These are phyloP conservation scores for Pseudozyma sp. DNA, from an alignment of 1,284 basidiomycete species.

Conservation along the genomic window DNA sequence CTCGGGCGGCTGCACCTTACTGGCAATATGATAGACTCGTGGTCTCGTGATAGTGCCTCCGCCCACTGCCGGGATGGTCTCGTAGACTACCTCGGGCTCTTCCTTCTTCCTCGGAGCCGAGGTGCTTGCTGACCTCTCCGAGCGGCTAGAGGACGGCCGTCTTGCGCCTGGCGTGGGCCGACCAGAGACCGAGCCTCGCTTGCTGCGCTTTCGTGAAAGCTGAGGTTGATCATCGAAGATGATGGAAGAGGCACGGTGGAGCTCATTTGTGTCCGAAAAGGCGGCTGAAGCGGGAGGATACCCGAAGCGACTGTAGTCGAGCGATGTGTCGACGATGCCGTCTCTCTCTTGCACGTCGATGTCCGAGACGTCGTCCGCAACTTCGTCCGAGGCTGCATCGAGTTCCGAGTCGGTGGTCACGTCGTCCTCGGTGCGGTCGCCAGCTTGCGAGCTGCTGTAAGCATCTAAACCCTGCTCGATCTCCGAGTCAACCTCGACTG, in stretches of 20 bases:
- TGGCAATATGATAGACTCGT: constrained; percentile 79
- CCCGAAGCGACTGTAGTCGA: constrained; percentile 56
- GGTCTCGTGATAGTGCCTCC: constrained; percentile 81
- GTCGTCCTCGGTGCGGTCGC: constrained; percentile 26
- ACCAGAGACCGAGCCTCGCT: constrained; percentile 24
- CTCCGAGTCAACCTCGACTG: constrained; percentile 25
- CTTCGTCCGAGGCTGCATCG: constrained; percentile 26
- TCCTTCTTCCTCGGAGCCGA: constrained; percentile 16
- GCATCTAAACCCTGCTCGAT: constrained; percentile 21
- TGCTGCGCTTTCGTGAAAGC: constrained; percentile 20
- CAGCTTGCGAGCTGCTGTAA: constrained; percentile 9
- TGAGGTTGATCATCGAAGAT: constrained; percentile 48
- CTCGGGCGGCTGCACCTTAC: constrained; percentile 71
- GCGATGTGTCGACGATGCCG: constrained; percentile 28
- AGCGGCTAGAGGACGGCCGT: constrained; percentile 25
- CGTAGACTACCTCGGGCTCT: constrained; percentile 70
- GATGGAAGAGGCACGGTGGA: constrained; percentile 50
- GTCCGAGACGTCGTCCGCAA: constrained; percentile 40
- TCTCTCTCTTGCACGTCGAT: constrained; percentile 32
- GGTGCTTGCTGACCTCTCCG: constrained; percentile 15
- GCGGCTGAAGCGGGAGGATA: constrained; percentile 58
- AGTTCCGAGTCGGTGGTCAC: constrained; percentile 23
- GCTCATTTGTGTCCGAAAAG: constrained; percentile 50
- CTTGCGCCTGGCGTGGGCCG: constrained; percentile 7
- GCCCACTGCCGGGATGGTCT: constrained; percentile 81